Evolutionary conservation across 768 basidiomycete genomes (phyloP).

Genomic region (Psilocybe tampanensis): DNA sequence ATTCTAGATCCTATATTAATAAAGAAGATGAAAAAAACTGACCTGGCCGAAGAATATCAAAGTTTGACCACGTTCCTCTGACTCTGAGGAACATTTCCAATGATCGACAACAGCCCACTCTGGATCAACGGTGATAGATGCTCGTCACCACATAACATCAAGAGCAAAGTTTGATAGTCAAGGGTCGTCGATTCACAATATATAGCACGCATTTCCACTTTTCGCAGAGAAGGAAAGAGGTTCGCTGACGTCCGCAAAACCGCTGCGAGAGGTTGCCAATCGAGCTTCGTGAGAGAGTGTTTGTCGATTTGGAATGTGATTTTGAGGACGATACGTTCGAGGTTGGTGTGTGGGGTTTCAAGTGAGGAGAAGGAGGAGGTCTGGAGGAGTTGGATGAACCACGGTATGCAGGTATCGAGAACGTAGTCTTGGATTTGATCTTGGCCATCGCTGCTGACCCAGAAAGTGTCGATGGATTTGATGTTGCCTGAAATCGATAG

Average conservation of each 20-base stretch:
- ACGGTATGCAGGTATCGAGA: slow-evolving; percentile 6
- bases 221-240: not conserved
- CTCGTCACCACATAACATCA: not conserved
- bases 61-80: not conserved
- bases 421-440: slow-evolving; percentile 4
- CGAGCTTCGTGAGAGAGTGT: not conserved
- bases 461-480: slow-evolving; percentile 4
- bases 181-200: not conserved
- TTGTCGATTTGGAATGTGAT: slow-evolving; percentile 2
- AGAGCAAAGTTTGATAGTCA: not conserved
- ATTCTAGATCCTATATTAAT: too few species aligned
- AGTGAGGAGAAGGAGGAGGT: not conserved
- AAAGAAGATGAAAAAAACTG: too few species aligned
- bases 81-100: not conserved
- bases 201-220: not conserved
- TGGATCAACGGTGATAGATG: too few species aligned
- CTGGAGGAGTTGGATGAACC: slow-evolving; percentile 6
- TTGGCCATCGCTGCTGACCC: slow-evolving; percentile 7
- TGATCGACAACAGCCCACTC: not conserved
- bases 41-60: not conserved
- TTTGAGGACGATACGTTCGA: slow-evolving; percentile 8
- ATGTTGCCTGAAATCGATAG: slow-evolving; percentile 2
- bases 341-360: not conserved
- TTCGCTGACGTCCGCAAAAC: not conserved
- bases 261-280: not conserved